phyloP scores from a whole-genome alignment of 257 asterid genomes.

The Primulina eburnea region DNA sequence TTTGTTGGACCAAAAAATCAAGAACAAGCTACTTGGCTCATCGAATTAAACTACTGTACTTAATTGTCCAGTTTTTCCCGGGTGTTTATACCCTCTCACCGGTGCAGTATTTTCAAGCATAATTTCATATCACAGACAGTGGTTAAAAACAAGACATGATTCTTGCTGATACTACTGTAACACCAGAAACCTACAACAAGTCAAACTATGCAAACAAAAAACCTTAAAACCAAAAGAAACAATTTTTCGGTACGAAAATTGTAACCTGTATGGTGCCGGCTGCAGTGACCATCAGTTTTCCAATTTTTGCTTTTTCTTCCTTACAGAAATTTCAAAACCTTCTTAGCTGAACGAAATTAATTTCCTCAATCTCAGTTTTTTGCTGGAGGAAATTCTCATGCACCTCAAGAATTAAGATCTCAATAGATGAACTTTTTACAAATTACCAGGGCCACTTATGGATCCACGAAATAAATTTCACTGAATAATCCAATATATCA shows the following conservation, averaged over 20 bases:
- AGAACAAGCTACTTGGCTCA: too few relatives aligned
- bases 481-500: not conserved
- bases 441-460: not conserved
- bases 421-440: not conserved
- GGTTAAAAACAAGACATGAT: constrained; percentile 1
- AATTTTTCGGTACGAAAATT: constrained; percentile 1
- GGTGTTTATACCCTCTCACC: too few relatives aligned
- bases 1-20: not conserved
- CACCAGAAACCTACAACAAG: not conserved
- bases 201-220: not conserved
- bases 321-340: constrained; percentile 15
- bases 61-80: too few relatives aligned
- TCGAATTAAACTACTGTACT: too few relatives aligned
- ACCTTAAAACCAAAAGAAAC: not conserved
- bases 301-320: constrained; percentile 8
- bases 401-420: not conserved
- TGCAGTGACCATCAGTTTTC: constrained; percentile 36
- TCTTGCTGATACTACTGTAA: not conserved
- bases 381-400: not conserved
- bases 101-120: too few relatives aligned
- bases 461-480: constrained; percentile 17
- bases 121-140: not conserved
- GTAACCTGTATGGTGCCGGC: constrained; percentile 47
- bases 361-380: not conserved
- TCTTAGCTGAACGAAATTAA: not conserved